Conservation (phyloP, 1,284 basidiomycete species). For the Volvariella surrecta region DNA sequence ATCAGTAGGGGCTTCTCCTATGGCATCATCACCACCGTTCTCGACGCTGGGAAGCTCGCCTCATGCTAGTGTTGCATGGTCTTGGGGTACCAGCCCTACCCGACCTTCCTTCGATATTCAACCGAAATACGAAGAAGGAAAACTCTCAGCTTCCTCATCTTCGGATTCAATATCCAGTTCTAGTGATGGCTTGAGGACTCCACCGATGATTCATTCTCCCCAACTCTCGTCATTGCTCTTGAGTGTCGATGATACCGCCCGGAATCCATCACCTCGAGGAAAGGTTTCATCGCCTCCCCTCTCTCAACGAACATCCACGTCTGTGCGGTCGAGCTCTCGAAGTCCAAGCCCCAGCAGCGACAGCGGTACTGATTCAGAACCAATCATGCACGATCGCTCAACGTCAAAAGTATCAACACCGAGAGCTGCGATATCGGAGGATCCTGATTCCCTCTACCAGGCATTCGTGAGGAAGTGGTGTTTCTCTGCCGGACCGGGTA, state of each 20-base stretch:
- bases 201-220: background rate
- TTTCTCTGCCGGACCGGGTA: conserved; percentile 40
- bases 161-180: conserved; percentile 8
- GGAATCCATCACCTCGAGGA: too few relatives aligned
- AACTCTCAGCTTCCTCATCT: background rate
- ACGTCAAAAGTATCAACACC: background rate
- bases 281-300: too few relatives aligned
- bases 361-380: conserved; percentile 1
- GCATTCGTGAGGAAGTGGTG: conserved; percentile 64
- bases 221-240: background rate
- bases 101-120: background rate
- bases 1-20: background rate
- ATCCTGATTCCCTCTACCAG: conserved; percentile 40
- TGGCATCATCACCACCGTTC: background rate
- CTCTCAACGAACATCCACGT: too few relatives aligned
- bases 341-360: background rate
- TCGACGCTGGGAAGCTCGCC: background rate
- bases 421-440: conserved; percentile 3
- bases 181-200: background rate
- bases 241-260: too few relatives aligned
- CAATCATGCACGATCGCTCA: background rate
- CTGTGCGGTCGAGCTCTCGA: too few relatives aligned
- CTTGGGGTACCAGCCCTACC: background rate
- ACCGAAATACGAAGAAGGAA: conserved; percentile 1
- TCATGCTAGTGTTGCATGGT: background rate